phyloP scores from a whole-genome alignment of 306 rosid species.

The Prosopis cineraria region DNA sequence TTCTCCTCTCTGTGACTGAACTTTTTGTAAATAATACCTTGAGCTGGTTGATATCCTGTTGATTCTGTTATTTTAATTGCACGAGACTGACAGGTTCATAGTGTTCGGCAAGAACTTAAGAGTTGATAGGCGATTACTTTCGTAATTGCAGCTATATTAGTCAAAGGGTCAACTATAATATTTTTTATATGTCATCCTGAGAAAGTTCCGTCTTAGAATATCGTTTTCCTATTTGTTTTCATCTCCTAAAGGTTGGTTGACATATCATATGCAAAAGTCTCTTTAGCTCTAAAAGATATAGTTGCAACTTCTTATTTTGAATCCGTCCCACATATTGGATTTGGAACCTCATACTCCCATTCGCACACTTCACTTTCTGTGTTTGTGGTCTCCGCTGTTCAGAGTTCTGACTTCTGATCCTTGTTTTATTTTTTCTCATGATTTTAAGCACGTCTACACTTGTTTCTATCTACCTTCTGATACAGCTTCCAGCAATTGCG shows the following conservation, averaged over 20 bases:
- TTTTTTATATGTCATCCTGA: background rate
- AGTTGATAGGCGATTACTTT: background rate
- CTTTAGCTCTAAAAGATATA: background rate
- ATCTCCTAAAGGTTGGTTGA: background rate
- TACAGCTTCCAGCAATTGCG: conserved; percentile 4
- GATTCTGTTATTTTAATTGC: too few species aligned
- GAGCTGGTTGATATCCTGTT: too few species aligned
- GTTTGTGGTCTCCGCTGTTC: background rate
- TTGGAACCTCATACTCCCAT: background rate
- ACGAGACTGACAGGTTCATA: too few species aligned
- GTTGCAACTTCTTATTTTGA: background rate
- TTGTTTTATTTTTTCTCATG: background rate
- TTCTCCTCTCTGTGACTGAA: too few species aligned
- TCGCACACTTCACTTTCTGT: background rate
- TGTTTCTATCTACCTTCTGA: background rate
- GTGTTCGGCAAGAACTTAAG: background rate
- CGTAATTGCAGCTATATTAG: background rate
- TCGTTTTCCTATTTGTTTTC: background rate
- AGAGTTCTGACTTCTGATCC: background rate
- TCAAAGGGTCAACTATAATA: background rate
- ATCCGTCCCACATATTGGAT: background rate
- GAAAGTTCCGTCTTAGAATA: background rate
- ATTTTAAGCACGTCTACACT: background rate
- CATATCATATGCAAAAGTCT: background rate
- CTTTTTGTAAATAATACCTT: too few species aligned